Percentiles rank a stretch among this genome's conserved stretches.
Evolutionary conservation across 2,329 filamentous ascomycete genomes (phyloP).

Genomic region (Diaporthe sp.): DNA sequence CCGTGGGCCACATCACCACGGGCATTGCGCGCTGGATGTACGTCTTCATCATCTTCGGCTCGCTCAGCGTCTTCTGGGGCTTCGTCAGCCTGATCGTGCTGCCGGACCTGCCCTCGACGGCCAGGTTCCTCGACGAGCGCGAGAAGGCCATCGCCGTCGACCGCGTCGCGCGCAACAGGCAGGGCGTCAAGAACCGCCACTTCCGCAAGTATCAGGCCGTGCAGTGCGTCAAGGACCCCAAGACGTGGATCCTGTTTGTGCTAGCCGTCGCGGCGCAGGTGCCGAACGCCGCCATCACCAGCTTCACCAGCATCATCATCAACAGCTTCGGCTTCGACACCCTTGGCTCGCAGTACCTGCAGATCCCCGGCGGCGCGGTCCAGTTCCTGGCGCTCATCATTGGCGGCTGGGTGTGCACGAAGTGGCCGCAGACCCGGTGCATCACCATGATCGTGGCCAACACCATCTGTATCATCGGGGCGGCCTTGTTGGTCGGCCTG

Average conservation of each 20-base stretch:
- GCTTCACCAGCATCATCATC: conserved; percentile 51
- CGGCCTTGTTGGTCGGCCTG: conserved; percentile 65
- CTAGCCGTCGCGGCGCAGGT: conserved; percentile 41
- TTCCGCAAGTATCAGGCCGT: conserved; percentile 61
- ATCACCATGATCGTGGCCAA: conserved; percentile 70
- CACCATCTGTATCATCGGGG: conserved; percentile 66
- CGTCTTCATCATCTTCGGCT: conserved; percentile 71
- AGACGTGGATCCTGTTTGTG: conserved; percentile 72
- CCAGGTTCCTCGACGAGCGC: conserved; percentile 70
- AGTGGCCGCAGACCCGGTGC: conserved; percentile 65
- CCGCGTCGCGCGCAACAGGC: conserved; percentile 64
- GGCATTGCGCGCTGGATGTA: conserved; percentile 68
- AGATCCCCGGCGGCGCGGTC: conserved; percentile 72
- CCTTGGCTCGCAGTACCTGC: conserved; percentile 53
- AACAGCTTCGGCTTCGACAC: conserved; percentile 50
- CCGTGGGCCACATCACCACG: conserved; percentile 70
- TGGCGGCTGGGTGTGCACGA: conserved; percentile 66
- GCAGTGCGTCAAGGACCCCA: conserved; percentile 65
- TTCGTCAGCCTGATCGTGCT: conserved; percentile 69
- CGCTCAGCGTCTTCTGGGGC: conserved; percentile 69
- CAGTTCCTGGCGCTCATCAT: conserved; percentile 67
- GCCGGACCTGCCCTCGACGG: conserved; percentile 73
- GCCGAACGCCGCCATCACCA: conserved; percentile 56
- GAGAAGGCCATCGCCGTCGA: conserved; percentile 70
- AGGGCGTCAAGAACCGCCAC: conserved; percentile 67